Evolutionary conservation across 768 basidiomycete species (phyloP).

Genomic region (Mrakia hoshinonis): DNA sequence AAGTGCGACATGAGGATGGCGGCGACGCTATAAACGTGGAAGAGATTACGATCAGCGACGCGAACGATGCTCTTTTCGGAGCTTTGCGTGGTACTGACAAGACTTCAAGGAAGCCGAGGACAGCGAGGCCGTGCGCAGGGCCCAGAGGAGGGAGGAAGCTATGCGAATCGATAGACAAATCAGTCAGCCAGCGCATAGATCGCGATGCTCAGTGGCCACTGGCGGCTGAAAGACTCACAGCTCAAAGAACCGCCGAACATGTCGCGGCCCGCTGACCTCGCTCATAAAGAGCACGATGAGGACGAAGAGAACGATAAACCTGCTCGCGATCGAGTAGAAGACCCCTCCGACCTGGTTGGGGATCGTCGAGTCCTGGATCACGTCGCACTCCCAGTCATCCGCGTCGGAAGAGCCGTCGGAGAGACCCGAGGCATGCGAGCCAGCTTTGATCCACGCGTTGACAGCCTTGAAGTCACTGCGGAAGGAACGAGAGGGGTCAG

Average conservation of each 20-base stretch:
- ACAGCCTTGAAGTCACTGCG: slow-evolving; percentile 60
- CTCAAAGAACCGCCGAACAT: slow-evolving; percentile 53
- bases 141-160: slow-evolving; percentile 82
- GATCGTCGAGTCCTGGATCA: slow-evolving; percentile 68
- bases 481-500: slow-evolving; percentile 43
- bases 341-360: slow-evolving; percentile 83
- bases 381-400: slow-evolving; percentile 55
- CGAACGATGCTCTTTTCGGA: not conserved
- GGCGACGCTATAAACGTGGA: slow-evolving; percentile 44
- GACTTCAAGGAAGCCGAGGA: slow-evolving; percentile 78
- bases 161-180: too few species aligned
- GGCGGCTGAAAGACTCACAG: slow-evolving; percentile 15
- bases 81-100: slow-evolving; percentile 49
- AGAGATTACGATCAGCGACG: not conserved
- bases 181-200: not conserved
- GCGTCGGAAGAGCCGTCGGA: slow-evolving; percentile 13
- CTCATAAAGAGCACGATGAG: slow-evolving; percentile 69
- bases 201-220: too few species aligned
- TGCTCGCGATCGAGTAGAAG: slow-evolving; percentile 84
- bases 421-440: slow-evolving; percentile 24
- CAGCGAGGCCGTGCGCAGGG: slow-evolving; percentile 70
- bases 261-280: slow-evolving; percentile 67
- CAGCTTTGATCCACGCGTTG: slow-evolving; percentile 44
- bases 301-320: slow-evolving; percentile 79
- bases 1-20: slow-evolving; percentile 52